These are phyloP conservation scores for Helichrysum umbraculigerum DNA, from an alignment of 129 eudicot species.

Conservation along the genomic window DNA sequence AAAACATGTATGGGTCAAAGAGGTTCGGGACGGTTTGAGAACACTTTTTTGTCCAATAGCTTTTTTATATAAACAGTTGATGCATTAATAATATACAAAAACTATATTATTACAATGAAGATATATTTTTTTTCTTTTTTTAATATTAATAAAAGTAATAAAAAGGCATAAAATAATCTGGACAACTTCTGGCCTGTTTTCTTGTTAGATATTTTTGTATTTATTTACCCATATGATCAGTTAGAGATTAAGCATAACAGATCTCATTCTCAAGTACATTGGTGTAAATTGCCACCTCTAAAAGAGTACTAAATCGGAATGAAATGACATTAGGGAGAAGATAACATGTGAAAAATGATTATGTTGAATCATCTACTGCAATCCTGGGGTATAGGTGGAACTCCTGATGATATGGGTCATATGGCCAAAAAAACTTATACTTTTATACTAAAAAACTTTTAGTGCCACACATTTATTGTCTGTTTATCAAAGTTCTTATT, in stretches of 20 bases:
- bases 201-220: too few relatives aligned
- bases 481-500: not conserved
- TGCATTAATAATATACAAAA: not conserved
- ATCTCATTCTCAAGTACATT: not conserved
- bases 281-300: too few relatives aligned
- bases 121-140: too few relatives aligned
- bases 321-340: not conserved
- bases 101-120: not conserved
- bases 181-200: not conserved
- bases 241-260: not conserved
- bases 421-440: not conserved
- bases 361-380: not conserved
- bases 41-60: not conserved
- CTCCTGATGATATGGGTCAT: conserved; percentile 12
- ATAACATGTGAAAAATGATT: conserved; percentile 7
- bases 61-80: too few relatives aligned
- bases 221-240: not conserved
- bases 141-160: too few relatives aligned
- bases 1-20: not conserved
- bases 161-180: not conserved
- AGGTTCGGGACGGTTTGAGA: not conserved
- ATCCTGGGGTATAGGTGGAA: conserved; percentile 4
- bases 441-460: not conserved
- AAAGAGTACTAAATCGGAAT: not conserved
- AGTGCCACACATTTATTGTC: conserved; percentile 8